Conservation (phyloP, 352 stramenopile species). For the Hyaloperonospora arabidopsidis region DNA sequence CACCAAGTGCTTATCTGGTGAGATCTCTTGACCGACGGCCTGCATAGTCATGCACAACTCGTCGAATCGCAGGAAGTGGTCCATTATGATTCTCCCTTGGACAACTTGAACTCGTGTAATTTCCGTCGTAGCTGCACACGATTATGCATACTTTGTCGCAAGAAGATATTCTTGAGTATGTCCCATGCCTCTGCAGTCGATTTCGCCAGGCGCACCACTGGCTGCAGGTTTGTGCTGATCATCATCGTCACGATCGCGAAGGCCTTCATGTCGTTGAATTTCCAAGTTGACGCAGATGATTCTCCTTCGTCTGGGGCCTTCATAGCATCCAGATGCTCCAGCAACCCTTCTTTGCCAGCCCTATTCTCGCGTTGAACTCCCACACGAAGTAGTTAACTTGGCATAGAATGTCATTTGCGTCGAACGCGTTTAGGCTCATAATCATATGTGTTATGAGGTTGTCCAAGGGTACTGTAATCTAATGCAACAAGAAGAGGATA, state of each 20-base stretch:
- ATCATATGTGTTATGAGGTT: not conserved
- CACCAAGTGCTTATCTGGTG: too few species aligned
- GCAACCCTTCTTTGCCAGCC: slow-evolving; percentile 3
- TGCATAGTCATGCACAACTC: not conserved
- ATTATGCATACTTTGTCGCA: not conserved
- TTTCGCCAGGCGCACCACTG: not conserved
- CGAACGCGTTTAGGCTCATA: slow-evolving; percentile 1
- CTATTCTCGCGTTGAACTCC: not conserved
- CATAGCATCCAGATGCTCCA: slow-evolving; percentile 3
- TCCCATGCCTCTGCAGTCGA: not conserved
- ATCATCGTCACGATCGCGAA: not conserved
- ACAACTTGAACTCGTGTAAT: not conserved
- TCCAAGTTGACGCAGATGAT: too few species aligned
- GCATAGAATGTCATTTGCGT: not conserved
- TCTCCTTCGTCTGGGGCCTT: too few species aligned
- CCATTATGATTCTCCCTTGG: not conserved
- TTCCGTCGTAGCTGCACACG: not conserved
- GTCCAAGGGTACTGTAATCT: not conserved
- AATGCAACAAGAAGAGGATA: not conserved
- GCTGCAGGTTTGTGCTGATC: slow-evolving; percentile 1
- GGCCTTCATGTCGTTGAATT: too few species aligned
- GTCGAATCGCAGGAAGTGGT: too few species aligned
- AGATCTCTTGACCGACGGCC: not conserved
- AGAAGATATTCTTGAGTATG: not conserved
- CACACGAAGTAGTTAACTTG: too few species aligned